Base-by-base conservation (phyloP, 805 yeast species). In the Saccharomycopsis schoenii region DNA sequence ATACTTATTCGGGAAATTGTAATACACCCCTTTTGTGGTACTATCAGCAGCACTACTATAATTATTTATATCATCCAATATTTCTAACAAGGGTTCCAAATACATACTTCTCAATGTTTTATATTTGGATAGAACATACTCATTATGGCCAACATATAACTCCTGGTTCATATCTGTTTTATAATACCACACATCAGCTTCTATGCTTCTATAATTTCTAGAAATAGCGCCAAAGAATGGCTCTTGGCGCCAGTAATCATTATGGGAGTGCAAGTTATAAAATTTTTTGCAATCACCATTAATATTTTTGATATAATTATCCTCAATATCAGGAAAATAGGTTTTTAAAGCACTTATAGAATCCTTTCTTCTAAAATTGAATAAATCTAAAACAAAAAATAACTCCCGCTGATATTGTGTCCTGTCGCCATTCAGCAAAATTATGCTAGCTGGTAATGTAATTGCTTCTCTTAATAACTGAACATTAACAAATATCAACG, bases 141-240 rank as follows among this genome's bases (percentile, higher is more conserved):
- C 73, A 62, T 80, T 80, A 68, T 87, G 92, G 1, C 91, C 91
- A 34, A 86, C 88, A 57, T 79, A 84, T 15, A 85, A 70, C 19
- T 61, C 64, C 11, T 55, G 62, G 10, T 56, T 25, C n/a, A 55
- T 59, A n/a, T 41, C 36, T 10, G 19, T 37, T 34, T 24, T 43
- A n/a, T 42, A 17, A 56, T 71, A 71, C 88, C 86, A 84, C 11
- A 84, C 78, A 67, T 85, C 91, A 19, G 85, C 85, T 70, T 85
- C 91, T 1, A 85, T 75, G 59, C 86, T 80, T 54, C 75, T 74
- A 39, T 80, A 76, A 1, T 89, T 89, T 36, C 68, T 65, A 6
- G 68, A 66, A 15, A 77, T 69, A 0, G 89, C 89, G 62, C 83
- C 85, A 58, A 80, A 76, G 2, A 85, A 72, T 0, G 89, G 89